These are phyloP conservation scores for Russula olivacea DNA, from an alignment of 768 basidiomycete genomes.

Conservation along the genomic window DNA sequence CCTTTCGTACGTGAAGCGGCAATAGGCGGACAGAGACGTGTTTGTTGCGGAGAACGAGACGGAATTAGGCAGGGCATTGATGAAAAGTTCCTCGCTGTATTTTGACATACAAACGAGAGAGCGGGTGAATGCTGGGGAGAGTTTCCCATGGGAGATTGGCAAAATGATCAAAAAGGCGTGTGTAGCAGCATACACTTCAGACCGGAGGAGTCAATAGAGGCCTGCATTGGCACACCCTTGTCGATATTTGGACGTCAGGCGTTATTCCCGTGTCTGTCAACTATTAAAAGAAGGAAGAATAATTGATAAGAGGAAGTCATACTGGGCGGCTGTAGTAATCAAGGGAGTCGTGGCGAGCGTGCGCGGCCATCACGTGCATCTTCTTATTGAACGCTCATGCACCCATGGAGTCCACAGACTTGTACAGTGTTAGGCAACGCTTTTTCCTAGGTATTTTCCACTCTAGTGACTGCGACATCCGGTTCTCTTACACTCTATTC, in stretches of 20 bases:
- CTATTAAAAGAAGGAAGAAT: neutral
- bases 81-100: conserved; percentile 75
- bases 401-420: conserved; percentile 51
- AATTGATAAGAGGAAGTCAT: neutral
- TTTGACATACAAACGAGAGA: conserved; percentile 70
- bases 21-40: conserved; percentile 76
- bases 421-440: conserved; percentile 69
- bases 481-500: neutral
- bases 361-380: neutral
- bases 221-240: conserved; percentile 47
- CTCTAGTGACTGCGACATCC: neutral
- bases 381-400: neutral
- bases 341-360: neutral
- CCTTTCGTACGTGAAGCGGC: conserved; percentile 63
- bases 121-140: conserved; percentile 59
- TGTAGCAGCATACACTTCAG: conserved; percentile 39
- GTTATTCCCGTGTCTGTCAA: neutral
- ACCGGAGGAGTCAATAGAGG: conserved; percentile 54
- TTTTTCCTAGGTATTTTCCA: conserved; percentile 57
- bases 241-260: neutral
- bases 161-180: conserved; percentile 6
- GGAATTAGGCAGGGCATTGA: conserved; percentile 56
- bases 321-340: neutral
- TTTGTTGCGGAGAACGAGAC: conserved; percentile 70
- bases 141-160: neutral